Evolutionary conservation across 768 basidiomycete species (phyloP).

Genomic region (Lactifluus echinatus): DNA sequence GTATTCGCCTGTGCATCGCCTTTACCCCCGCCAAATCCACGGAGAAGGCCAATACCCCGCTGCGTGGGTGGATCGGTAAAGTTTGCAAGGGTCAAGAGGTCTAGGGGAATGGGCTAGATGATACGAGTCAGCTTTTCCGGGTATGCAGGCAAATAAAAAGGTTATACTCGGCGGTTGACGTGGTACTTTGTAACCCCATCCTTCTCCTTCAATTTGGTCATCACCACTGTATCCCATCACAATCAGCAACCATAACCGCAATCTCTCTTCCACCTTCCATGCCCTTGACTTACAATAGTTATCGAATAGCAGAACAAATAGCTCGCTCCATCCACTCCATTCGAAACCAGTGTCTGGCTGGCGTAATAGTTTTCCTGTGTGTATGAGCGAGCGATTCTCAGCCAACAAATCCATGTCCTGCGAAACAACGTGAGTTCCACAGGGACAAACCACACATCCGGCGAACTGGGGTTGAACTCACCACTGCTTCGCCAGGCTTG

Average conservation of each 20-base stretch:
- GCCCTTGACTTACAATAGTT: constrained; percentile 64
- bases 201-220: constrained; percentile 78
- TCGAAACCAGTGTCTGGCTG: constrained; percentile 85
- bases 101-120: constrained; percentile 81
- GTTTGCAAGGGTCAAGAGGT: constrained; percentile 76
- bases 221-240: constrained; percentile 50
- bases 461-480: constrained; percentile 24
- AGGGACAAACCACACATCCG: not conserved
- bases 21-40: constrained; percentile 40
- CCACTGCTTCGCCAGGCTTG: constrained; percentile 67
- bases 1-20: constrained; percentile 22
- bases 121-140: not conserved
- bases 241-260: not conserved
- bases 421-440: not conserved
- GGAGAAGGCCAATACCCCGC: constrained; percentile 63
- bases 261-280: not conserved
- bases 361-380: constrained; percentile 73
- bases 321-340: constrained; percentile 85
- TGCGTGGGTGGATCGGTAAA: constrained; percentile 76
- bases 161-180: constrained; percentile 69
- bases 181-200: constrained; percentile 69
- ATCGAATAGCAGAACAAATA: constrained; percentile 88
- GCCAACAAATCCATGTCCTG: constrained; percentile 87
- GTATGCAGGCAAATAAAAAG: not conserved
- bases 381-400: constrained; percentile 73